Base-by-base conservation (phyloP, 1,284 basidiomycete genomes). In the Heliocybe sulcata region DNA sequence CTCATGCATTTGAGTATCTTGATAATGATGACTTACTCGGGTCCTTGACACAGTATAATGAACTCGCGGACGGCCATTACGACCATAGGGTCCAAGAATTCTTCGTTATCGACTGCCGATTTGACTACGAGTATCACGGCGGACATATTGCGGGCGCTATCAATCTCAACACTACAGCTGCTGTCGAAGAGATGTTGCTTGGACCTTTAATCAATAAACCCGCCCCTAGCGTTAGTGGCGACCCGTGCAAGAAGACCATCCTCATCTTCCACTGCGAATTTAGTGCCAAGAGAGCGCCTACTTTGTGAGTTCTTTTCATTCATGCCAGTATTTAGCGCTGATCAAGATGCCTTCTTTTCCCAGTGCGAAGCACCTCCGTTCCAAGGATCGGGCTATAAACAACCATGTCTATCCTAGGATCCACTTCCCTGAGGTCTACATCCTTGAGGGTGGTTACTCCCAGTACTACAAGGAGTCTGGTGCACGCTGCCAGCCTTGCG, bases 221-320 rank as follows among this genome's bases (percentile, higher is more conserved):
- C 2, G 70, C 65, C 52, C 88, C 92, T 1, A 91, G 89, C 55
- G 80, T 88, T 56, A 96, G 93, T 67, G 92, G 93, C 22, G 87
- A 93, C 59, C 62, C 72, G 1, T 72, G 72, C 55, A 85, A 75
- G 68, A 97, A 92, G 78, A 92, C 81, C 2, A 77, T 99, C 19
- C 73, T 99, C 51, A 81, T 99, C 56, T 98, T 99, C 77, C 96
- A 99, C 70, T 99, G 96, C 78, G 96, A 99, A 73, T 98, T 98
- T 67, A 95, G 92, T 65, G 87, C 82, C 38, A 97, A 97, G 72
- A 83, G 96, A 52, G 97, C 94, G 1, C 96, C 96, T 1, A 95
- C 94, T 10, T 93, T 97, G 94, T 95, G 67, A 72, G 87, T 75
- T 27, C 2, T 65, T 22, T n/a, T 42, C 38, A 49, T 12, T 2